Evolutionary conservation across 2,329 filamentous ascomycete genomes (phyloP).

Genomic region (Diaporthe sp.): DNA sequence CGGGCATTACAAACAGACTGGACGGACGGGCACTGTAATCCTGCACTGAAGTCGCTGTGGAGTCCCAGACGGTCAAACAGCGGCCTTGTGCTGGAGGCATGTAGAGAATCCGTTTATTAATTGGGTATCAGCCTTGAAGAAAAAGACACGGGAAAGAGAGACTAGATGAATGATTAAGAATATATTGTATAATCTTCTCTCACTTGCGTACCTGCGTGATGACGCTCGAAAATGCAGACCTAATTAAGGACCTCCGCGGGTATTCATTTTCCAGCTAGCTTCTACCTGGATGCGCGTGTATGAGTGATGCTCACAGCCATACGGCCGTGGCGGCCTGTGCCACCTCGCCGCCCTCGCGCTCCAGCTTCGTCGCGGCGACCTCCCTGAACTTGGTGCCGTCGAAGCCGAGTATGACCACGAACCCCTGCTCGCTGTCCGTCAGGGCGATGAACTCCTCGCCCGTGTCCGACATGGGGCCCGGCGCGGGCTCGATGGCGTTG

Average conservation of each 20-base stretch:
- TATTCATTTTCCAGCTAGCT: slow-evolving; percentile 32
- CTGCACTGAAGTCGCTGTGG: background rate
- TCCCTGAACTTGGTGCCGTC: slow-evolving; percentile 44
- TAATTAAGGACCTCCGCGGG: background rate
- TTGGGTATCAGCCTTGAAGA: background rate
- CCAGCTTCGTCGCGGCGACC: slow-evolving; percentile 34
- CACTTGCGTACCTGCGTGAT: background rate
- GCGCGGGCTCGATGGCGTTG: slow-evolving; percentile 45
- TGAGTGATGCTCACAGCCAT: slow-evolving; percentile 54
- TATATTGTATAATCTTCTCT: background rate
- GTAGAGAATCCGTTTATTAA: too few relatives aligned
- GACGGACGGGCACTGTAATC: too few relatives aligned
- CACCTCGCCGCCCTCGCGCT: slow-evolving; percentile 15
- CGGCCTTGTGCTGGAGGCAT: background rate
- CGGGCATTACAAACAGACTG: background rate
- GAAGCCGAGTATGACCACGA: slow-evolving; percentile 41
- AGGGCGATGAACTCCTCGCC: slow-evolving; percentile 42
- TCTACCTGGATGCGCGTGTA: slow-evolving; percentile 44
- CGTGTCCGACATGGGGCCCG: slow-evolving; percentile 26
- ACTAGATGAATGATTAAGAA: background rate
- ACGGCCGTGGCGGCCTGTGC: slow-evolving; percentile 38
- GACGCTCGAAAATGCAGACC: background rate
- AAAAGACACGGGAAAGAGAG: background rate
- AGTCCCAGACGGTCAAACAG: too few relatives aligned
- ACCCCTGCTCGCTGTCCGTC: slow-evolving; percentile 42